Conservation (phyloP, 371 early-diverging fungal genomes). For the Rhizomucor miehei region DNA sequence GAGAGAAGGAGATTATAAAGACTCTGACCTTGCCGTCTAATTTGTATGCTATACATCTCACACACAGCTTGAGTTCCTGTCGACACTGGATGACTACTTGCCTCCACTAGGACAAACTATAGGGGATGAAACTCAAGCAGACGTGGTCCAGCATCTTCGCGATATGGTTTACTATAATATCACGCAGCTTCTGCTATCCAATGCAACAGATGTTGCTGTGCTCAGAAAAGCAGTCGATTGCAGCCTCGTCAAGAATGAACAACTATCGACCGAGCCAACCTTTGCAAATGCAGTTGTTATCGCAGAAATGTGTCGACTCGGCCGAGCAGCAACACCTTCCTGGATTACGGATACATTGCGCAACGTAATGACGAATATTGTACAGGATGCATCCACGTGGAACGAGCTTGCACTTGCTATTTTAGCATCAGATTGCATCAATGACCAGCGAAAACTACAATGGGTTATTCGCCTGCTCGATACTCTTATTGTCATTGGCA, state of each 20-base stretch:
- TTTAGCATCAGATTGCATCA: neutral
- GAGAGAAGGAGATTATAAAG: neutral
- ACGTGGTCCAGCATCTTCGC: conserved; percentile 16
- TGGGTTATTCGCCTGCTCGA: conserved; percentile 56
- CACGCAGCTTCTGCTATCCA: conserved; percentile 12
- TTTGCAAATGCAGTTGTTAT: conserved; percentile 19
- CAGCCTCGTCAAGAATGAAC: conserved; percentile 14
- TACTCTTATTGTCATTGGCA: conserved; percentile 44
- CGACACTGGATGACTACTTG: conserved; percentile 22
- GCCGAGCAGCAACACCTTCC: conserved; percentile 12
- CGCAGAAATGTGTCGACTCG: conserved; percentile 25
- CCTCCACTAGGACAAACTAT: conserved; percentile 5
- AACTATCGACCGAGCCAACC: conserved; percentile 9
- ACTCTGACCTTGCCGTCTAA: neutral
- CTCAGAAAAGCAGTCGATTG: conserved; percentile 17
- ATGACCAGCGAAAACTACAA: conserved; percentile 17
- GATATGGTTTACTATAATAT: conserved; percentile 17
- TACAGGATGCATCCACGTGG: conserved; percentile 22
- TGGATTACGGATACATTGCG: conserved; percentile 15
- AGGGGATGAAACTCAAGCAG: conserved; percentile 14
- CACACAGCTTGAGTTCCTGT: conserved; percentile 14
- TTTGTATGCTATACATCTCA: neutral
- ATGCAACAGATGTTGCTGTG: conserved; percentile 2
- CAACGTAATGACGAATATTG: conserved; percentile 22
- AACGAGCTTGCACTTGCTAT: conserved; percentile 18